These are phyloP conservation scores for Amanita jacksonii DNA, from an alignment of 768 basidiomycete genomes.

Conservation along the genomic window DNA sequence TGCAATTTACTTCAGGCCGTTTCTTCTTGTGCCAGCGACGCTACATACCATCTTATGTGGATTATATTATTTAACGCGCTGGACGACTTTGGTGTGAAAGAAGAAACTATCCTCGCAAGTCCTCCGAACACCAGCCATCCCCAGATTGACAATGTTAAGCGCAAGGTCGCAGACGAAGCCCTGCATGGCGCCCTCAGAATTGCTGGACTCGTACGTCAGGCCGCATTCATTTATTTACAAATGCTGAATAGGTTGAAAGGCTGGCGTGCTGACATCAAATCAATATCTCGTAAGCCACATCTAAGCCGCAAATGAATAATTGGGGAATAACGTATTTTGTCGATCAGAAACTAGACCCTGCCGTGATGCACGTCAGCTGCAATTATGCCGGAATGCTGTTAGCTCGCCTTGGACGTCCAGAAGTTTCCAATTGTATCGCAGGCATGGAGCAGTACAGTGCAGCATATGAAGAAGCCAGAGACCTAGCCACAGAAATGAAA, in stretches of 20 bases:
- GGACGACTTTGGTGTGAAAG: constrained; percentile 77
- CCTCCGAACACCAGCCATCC: constrained; percentile 27
- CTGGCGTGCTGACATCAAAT: constrained; percentile 76
- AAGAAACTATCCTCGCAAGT: constrained; percentile 50
- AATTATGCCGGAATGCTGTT: constrained; percentile 78
- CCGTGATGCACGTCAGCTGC: constrained; percentile 82
- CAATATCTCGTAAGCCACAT: constrained; percentile 63
- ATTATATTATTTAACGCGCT: constrained; percentile 73
- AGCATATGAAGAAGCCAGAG: constrained; percentile 80
- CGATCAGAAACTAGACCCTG: constrained; percentile 64
- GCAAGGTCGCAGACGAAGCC: constrained; percentile 72
- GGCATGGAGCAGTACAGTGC: constrained; percentile 85
- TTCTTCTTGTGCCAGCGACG: constrained; percentile 68
- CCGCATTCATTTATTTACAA: constrained; percentile 4
- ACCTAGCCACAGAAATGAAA: constrained; percentile 65
- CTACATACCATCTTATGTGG: constrained; percentile 91
- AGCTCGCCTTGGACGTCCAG: constrained; percentile 73
- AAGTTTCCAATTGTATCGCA: constrained; percentile 74
- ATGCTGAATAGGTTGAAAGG: constrained; percentile 27
- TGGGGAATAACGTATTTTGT: constrained; percentile 6
- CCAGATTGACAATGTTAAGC: constrained; percentile 54
- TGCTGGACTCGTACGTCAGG: constrained; percentile 69
- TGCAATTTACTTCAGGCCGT: constrained; percentile 27
- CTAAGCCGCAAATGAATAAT: constrained; percentile 3
- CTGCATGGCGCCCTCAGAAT: constrained; percentile 81